Conservation (phyloP, 75 land plant species). For the Cryptomeria japonica region DNA sequence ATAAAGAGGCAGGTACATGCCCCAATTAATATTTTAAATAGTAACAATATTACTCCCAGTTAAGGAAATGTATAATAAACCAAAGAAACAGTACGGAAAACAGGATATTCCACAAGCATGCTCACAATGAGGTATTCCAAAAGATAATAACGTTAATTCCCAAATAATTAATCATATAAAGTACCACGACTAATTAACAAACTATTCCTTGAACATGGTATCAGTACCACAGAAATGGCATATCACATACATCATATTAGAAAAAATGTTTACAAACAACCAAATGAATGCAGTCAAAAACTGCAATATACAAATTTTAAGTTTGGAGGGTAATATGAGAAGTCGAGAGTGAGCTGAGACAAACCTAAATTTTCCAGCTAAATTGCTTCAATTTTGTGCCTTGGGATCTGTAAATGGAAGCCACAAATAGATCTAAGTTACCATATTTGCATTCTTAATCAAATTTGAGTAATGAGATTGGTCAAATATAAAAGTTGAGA, state of each 20-base stretch:
- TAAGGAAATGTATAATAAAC: not conserved
- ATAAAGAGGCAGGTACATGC: not conserved
- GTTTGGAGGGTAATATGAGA: not conserved
- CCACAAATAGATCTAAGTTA: not conserved
- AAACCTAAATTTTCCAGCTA: not conserved
- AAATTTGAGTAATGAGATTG: not conserved
- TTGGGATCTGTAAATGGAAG: not conserved
- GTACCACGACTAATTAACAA: not conserved
- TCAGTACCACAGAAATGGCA: not conserved
- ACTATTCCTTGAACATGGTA: not conserved
- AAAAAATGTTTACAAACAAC: not conserved
- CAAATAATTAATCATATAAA: not conserved
- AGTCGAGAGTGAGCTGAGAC: not conserved
- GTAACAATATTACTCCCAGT: not conserved
- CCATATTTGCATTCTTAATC: not conserved
- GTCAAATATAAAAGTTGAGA: too few species aligned
- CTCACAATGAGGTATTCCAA: not conserved
- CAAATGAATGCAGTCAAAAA: not conserved
- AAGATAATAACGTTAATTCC: not conserved
- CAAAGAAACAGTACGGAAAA: slow-evolving; percentile 1
- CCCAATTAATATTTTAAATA: not conserved
- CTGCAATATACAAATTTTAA: not conserved
- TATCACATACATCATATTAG: not conserved
- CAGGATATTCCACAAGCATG: not conserved
- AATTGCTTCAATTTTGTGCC: not conserved